Evolutionary conservation across 495 filamentous ascomycete genomes (phyloP), one percentile per base, ranked within the genome.

Genomic region (Aspergillus biplanus): DNA sequence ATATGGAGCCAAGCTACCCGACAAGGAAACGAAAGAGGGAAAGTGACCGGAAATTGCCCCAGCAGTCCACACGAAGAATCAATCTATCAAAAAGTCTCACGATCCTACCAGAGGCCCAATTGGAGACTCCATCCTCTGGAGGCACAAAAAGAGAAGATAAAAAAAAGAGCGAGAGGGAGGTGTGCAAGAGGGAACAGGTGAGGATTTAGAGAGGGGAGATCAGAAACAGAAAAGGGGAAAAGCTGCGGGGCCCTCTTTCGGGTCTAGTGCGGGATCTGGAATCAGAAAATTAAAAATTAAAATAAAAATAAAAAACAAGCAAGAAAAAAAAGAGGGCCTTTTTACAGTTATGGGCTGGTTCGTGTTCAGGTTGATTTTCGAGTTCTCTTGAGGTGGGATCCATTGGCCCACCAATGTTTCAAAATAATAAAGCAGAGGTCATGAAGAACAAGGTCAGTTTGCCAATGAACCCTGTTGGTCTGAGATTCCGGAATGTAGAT

Each of bases 31-130:
- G 33, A 62, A 68, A 59, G 62, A 64, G 53, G 52, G 37, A 50
- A 52, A 63, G 33, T 54, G 60, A 68, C 49, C 27, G 55, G 57
- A 48, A 62, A 57, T 52, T 37, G 33, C 32, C 27, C 53, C 54
- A 42, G 55, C 48, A 59, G 49, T 37, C 47, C 47, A 33, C 11
- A 18, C 49, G 35, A 56, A 37, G 54, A 33, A 54, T 63, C 62
- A 67, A 56, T 66, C 64, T 64, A 67, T 65, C 56, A 32, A 64
- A 33, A 57, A 70, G 49, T 61, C 58, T 67, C 69, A 66, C 65
- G 59, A 65, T 68, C 70, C 70, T 72, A 67, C 70, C 70, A 69
- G 70, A 68, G 69, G 67, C 50, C 65, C 56, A 68, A 57, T 59
- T 49, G 53, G 58, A 59, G 56, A 65, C 66, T 67, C 65, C 58